Evolutionary conservation across 345 rosid genomes (phyloP).

Genomic region (Corchorus olitorius): DNA sequence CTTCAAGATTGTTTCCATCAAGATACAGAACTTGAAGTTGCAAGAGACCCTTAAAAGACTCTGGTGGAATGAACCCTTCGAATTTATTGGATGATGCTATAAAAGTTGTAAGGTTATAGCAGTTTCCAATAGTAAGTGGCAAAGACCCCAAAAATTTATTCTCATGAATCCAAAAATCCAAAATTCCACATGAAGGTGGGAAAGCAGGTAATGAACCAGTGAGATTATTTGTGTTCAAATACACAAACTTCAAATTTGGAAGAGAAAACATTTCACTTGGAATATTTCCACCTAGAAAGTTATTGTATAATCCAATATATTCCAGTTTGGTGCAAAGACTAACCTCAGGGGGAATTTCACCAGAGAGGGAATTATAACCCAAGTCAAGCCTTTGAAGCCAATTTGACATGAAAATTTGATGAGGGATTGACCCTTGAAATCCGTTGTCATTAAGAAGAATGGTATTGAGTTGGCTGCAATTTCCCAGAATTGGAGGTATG

Average conservation of each 20-base stretch:
- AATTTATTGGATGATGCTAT: slow-evolving; percentile 34
- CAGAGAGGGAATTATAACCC: slow-evolving; percentile 37
- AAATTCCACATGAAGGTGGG: slow-evolving; percentile 27
- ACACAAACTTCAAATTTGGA: slow-evolving; percentile 30
- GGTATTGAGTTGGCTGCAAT: slow-evolving; percentile 31
- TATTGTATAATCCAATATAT: slow-evolving; percentile 40
- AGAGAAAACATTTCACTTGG: slow-evolving; percentile 35
- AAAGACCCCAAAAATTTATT: slow-evolving; percentile 34
- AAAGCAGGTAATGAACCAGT: slow-evolving; percentile 36
- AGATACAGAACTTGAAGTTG: slow-evolving; percentile 35
- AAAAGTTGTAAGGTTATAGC: slow-evolving; percentile 34
- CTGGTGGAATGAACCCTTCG: slow-evolving; percentile 29
- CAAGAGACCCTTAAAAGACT: slow-evolving; percentile 30
- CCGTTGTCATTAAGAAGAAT: slow-evolving; percentile 37
- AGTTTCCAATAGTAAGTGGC: slow-evolving; percentile 27
- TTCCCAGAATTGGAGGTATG: slow-evolving; percentile 35
- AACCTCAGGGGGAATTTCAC: slow-evolving; percentile 42
- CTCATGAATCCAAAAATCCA: slow-evolving; percentile 37
- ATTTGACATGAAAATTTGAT: slow-evolving; percentile 33
- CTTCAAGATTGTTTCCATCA: slow-evolving; percentile 35
- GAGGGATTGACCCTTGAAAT: slow-evolving; percentile 33
- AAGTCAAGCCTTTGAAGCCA: slow-evolving; percentile 30
- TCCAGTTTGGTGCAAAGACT: slow-evolving; percentile 35
- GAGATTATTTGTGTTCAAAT: slow-evolving; percentile 41
- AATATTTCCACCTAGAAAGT: slow-evolving; percentile 35